These are phyloP conservation scores for Coniferiporia weirii DNA, from an alignment of 1,284 basidiomycete species.

Conservation along the genomic window DNA sequence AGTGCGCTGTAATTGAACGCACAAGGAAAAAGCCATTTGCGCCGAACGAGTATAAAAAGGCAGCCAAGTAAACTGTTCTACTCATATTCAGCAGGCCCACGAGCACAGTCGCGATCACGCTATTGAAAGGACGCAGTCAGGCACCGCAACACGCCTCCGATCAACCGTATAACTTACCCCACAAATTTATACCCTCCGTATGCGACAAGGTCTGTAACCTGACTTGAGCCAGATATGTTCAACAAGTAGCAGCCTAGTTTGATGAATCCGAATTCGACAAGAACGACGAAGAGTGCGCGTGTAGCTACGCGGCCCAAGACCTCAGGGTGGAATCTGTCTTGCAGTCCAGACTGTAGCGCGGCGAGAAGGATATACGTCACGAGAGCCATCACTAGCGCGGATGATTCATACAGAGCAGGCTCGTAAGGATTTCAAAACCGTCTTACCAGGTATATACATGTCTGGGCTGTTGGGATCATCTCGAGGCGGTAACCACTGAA, in stretches of 20 bases:
- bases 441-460: conserved; percentile 90
- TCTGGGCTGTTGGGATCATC: conserved; percentile 97
- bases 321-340: conserved; percentile 83
- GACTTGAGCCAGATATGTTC: conserved; percentile 73
- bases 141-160: background rate
- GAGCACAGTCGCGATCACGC: conserved; percentile 33
- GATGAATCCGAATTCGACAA: conserved; percentile 85
- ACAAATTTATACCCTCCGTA: conserved; percentile 99
- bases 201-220: conserved; percentile 67
- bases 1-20: background rate
- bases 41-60: conserved; percentile 50
- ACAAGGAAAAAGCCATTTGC: conserved; percentile 38
- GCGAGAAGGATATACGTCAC: conserved; percentile 93
- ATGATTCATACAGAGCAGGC: conserved; percentile 12
- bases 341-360: conserved; percentile 80
- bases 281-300: conserved; percentile 74
- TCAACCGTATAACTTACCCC: conserved; percentile 46
- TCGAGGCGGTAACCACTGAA: conserved; percentile 83
- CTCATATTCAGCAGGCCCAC: conserved; percentile 32
- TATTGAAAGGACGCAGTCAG: conserved; percentile 12
- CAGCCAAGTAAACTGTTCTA: conserved; percentile 40
- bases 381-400: conserved; percentile 79
- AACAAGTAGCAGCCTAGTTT: conserved; percentile 90
- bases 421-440: background rate
- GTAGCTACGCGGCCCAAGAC: conserved; percentile 85